These are phyloP conservation scores for Aspergillus hortae DNA, from an alignment of 2,329 filamentous ascomycete genomes.

Conservation along the genomic window DNA sequence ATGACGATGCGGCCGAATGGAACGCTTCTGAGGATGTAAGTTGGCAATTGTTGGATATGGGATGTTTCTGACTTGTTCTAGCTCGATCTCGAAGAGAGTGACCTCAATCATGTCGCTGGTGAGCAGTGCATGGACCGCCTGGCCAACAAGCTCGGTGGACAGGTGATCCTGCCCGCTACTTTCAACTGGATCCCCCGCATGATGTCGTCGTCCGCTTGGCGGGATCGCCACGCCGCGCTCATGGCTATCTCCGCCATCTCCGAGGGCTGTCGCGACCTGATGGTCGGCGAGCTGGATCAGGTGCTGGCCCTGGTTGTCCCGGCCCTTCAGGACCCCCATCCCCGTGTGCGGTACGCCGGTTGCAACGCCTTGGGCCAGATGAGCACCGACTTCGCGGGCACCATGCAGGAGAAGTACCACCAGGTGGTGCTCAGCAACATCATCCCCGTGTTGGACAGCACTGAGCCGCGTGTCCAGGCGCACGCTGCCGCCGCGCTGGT, in stretches of 20 bases:
- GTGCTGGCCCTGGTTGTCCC: slow-evolving; percentile 94
- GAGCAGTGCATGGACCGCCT: slow-evolving; percentile 98
- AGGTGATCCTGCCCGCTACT: slow-evolving; percentile 84
- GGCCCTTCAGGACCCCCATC: slow-evolving; percentile 81
- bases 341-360: slow-evolving; percentile 92
- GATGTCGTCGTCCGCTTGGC: slow-evolving; percentile 94
- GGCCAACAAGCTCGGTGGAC: slow-evolving; percentile 94
- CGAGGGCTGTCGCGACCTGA: slow-evolving; percentile 91
- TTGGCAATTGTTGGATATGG: slow-evolving; percentile 14
- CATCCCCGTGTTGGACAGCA: slow-evolving; percentile 83
- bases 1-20: slow-evolving; percentile 94
- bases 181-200: slow-evolving; percentile 97
- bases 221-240: slow-evolving; percentile 89
- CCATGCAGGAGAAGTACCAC: slow-evolving; percentile 96
- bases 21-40: slow-evolving; percentile 83
- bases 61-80: slow-evolving; percentile 28
- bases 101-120: slow-evolving; percentile 93
- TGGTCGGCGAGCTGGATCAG: slow-evolving; percentile 91
- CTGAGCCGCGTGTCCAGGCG: slow-evolving; percentile 90
- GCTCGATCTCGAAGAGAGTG: slow-evolving; percentile 93
- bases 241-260: slow-evolving; percentile 99
- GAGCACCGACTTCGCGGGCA: slow-evolving; percentile 98
- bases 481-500: slow-evolving; percentile 96
- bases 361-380: slow-evolving; percentile 99
- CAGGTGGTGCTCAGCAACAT: slow-evolving; percentile 82